phyloP scores from a whole-genome alignment of 352 stramenopile species.

The Phytopythium helicoides region DNA sequence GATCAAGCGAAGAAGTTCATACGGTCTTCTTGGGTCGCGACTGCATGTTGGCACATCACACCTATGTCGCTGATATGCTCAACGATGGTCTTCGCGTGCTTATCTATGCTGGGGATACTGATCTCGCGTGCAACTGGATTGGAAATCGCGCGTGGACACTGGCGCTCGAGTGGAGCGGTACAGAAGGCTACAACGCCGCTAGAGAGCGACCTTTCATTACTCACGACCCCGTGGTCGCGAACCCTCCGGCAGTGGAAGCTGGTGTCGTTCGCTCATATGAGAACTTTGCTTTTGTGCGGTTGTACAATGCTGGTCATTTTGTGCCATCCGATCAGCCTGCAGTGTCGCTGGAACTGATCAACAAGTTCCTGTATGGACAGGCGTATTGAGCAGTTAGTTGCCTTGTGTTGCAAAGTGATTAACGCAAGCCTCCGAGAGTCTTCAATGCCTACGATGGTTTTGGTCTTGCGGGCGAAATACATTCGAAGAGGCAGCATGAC shows the following conservation, averaged over 20 bases:
- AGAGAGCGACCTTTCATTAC: slow-evolving; percentile 16
- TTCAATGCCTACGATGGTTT: too few species aligned
- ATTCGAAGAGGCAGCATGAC: too few species aligned
- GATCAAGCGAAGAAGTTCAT: slow-evolving; percentile 10
- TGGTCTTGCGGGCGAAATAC: too few species aligned
- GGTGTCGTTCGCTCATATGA: slow-evolving; percentile 17
- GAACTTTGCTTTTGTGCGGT: slow-evolving; percentile 40
- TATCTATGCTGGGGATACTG: slow-evolving; percentile 96
- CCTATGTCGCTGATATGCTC: slow-evolving; percentile 87
- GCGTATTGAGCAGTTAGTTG: slow-evolving; percentile 8
- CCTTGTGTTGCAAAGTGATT: too few species aligned
- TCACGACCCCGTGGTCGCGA: background rate
- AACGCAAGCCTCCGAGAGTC: too few species aligned
- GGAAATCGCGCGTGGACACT: slow-evolving; percentile 93
- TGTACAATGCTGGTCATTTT: slow-evolving; percentile 56
- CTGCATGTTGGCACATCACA: slow-evolving; percentile 91
- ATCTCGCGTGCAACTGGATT: slow-evolving; percentile 97
- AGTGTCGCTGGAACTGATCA: slow-evolving; percentile 50
- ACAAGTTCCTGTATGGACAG: slow-evolving; percentile 43
- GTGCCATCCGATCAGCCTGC: slow-evolving; percentile 46
- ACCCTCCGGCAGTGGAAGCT: background rate
- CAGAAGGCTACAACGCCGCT: slow-evolving; percentile 73
- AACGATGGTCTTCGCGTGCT: slow-evolving; percentile 65
- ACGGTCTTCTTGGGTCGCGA: slow-evolving; percentile 44
- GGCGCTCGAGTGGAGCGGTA: slow-evolving; percentile 88